Conservation (phyloP, 2,329 filamentous ascomycete species). For the Emergomyces africanus region DNA sequence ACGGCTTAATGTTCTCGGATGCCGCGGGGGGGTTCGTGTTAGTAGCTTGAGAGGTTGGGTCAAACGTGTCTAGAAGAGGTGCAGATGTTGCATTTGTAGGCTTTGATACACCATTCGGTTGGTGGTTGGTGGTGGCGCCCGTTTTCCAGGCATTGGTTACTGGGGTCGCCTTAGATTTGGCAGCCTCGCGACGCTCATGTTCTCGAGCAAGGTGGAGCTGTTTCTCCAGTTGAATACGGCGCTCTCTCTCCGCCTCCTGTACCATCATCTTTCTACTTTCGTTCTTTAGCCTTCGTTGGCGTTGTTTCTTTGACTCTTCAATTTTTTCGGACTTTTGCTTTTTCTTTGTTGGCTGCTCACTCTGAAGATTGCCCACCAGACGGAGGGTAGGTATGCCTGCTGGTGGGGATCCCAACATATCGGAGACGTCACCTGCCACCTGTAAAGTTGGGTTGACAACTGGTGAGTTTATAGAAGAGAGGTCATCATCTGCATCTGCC, state of each 20-base stretch:
- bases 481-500: slow-evolving; percentile 68
- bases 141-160: slow-evolving; percentile 40
- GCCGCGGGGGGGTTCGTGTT: not conserved
- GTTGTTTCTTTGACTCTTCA: slow-evolving; percentile 84
- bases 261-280: slow-evolving; percentile 64
- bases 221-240: slow-evolving; percentile 64
- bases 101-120: slow-evolving; percentile 15
- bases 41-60: slow-evolving; percentile 13
- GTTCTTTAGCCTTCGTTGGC: slow-evolving; percentile 80
- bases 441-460: slow-evolving; percentile 32
- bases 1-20: slow-evolving; percentile 9
- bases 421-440: slow-evolving; percentile 56
- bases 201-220: slow-evolving; percentile 72
- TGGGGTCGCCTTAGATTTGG: slow-evolving; percentile 30
- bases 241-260: slow-evolving; percentile 65
- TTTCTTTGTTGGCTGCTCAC: slow-evolving; percentile 45
- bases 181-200: slow-evolving; percentile 66
- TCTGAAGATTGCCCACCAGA: slow-evolving; percentile 55
- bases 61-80: slow-evolving; percentile 33
- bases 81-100: slow-evolving; percentile 9
- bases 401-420: slow-evolving; percentile 71
- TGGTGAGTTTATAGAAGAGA: slow-evolving; percentile 58
- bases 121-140: slow-evolving; percentile 18
- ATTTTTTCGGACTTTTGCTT: slow-evolving; percentile 49
- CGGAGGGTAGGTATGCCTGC: slow-evolving; percentile 60